A percentile compares a stretch with the other conserved stretches of the same genome.
These are phyloP conservation scores for Anisogramma anomala DNA, from an alignment of 2,329 filamentous ascomycete species.

Conservation along the genomic window DNA sequence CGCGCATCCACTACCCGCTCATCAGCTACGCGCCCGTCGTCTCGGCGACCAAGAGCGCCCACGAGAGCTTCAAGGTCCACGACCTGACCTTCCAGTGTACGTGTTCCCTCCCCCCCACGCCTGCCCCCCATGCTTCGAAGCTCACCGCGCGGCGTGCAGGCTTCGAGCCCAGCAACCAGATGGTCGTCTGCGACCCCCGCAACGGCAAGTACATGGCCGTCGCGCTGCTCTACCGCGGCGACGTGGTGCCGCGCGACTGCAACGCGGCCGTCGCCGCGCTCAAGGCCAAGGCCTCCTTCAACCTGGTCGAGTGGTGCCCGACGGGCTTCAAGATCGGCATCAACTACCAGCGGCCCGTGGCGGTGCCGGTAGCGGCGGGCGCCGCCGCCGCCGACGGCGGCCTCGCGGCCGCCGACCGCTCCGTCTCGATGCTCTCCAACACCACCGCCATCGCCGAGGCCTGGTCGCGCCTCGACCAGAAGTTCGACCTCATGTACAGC, in stretches of 20 bases:
- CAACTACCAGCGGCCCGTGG: slow-evolving; percentile 59
- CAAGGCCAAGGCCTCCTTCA: slow-evolving; percentile 62
- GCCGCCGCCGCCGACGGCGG: slow-evolving; percentile 42
- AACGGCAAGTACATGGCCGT: slow-evolving; percentile 71
- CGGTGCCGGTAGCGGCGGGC: slow-evolving; percentile 46
- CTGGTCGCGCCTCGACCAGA: slow-evolving; percentile 61
- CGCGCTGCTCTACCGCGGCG: slow-evolving; percentile 59
- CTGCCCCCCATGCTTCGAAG: neutral
- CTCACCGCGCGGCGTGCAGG: slow-evolving; percentile 33
- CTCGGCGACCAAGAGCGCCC: slow-evolving; percentile 63
- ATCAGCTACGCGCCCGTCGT: slow-evolving; percentile 64
- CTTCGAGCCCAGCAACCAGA: slow-evolving; percentile 70
- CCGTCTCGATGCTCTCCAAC: slow-evolving; percentile 63
- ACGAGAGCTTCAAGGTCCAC: slow-evolving; percentile 78
- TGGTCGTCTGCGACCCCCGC: slow-evolving; percentile 63
- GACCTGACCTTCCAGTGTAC: slow-evolving; percentile 66
- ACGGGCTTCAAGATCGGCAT: slow-evolving; percentile 67
- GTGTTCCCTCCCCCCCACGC: slow-evolving; percentile 19
- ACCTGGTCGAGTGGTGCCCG: slow-evolving; percentile 65
- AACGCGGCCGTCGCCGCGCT: slow-evolving; percentile 53
- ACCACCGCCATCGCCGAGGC: slow-evolving; percentile 64
- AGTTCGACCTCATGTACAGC: slow-evolving; percentile 70
- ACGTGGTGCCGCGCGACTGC: slow-evolving; percentile 60
- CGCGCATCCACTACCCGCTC: slow-evolving; percentile 62
- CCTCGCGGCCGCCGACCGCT: slow-evolving; percentile 50